Conservation (phyloP, 2,329 filamentous ascomycete species). For the Penicillium concentricum region DNA sequence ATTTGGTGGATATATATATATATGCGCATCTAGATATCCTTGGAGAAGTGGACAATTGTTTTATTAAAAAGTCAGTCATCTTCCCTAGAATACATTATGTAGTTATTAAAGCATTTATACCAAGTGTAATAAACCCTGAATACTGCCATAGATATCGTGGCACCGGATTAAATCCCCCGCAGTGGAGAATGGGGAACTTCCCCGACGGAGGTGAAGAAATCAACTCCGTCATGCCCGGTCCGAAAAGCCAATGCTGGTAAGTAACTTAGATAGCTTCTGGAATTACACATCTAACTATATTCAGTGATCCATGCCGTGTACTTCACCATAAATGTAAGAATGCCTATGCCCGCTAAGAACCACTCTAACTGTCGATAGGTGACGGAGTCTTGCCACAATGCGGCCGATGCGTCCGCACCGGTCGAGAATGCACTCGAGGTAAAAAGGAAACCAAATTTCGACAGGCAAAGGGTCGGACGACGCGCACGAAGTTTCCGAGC, state of each 20-base stretch:
- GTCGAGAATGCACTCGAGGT: slow-evolving; percentile 14
- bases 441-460: slow-evolving; percentile 15
- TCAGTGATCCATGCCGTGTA: slow-evolving; percentile 20
- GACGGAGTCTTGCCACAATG: slow-evolving; percentile 21
- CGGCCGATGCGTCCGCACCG: slow-evolving; percentile 19
- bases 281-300: not conserved
- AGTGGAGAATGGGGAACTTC: slow-evolving; percentile 3
- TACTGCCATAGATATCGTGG: not conserved
- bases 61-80: not conserved
- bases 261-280: not conserved
- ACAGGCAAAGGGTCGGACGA: slow-evolving; percentile 7
- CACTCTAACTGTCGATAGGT: slow-evolving; percentile 6
- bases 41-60: not conserved
- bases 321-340: slow-evolving; percentile 23
- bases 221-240: slow-evolving; percentile 6
- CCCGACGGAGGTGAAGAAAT: slow-evolving; percentile 4
- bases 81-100: not conserved
- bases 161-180: slow-evolving; percentile 4
- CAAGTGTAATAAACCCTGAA: not conserved
- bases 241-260: slow-evolving; percentile 21
- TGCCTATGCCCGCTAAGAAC: not conserved
- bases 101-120: not conserved
- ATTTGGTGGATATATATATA: not conserved
- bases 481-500: slow-evolving; percentile 19
- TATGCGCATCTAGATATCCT: not conserved